These are phyloP conservation scores for Psophocarpus tetragonolobus DNA, from an alignment of 306 rosid genomes.

Conservation along the genomic window DNA sequence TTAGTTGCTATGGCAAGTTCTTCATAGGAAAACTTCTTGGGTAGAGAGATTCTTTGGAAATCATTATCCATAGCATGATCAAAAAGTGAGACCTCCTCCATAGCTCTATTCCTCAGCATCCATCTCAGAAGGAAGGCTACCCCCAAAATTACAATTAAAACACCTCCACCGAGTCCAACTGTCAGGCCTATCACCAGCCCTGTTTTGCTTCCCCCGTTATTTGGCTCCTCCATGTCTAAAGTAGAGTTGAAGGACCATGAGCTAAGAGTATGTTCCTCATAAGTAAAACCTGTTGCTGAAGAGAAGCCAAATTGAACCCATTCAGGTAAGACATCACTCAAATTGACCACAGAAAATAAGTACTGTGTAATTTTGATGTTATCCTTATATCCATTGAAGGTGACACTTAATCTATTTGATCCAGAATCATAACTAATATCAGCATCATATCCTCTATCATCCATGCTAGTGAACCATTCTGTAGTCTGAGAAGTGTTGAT, in stretches of 20 bases:
- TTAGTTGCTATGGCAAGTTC: constrained; percentile 42
- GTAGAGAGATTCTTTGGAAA: constrained; percentile 23
- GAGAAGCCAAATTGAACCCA: constrained; percentile 47
- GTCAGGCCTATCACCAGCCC: constrained; percentile 24
- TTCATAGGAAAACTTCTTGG: constrained; percentile 41
- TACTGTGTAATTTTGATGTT: constrained; percentile 4
- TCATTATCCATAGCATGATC: constrained; percentile 33
- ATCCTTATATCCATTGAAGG: constrained; percentile 23
- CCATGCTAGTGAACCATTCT: constrained; percentile 29
- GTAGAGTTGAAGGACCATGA: constrained; percentile 46
- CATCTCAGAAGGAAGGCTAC: not conserved
- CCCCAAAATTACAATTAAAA: constrained; percentile 2
- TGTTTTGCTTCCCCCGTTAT: not conserved
- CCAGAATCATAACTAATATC: constrained; percentile 5
- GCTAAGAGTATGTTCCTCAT: constrained; percentile 41
- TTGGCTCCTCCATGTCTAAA: constrained; percentile 24
- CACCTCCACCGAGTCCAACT: constrained; percentile 21
- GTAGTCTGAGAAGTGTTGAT: not conserved
- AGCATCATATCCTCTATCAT: constrained; percentile 36
- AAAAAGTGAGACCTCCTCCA: not conserved
- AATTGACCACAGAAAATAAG: not conserved
- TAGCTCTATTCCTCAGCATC: not conserved
- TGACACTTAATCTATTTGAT: constrained; percentile 28
- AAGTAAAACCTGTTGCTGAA: constrained; percentile 27
- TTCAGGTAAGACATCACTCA: constrained; percentile 28